Percentiles rank a stretch among this genome's conserved stretches.
These are phyloP conservation scores for Elongisporangium undulatum DNA, from an alignment of 352 stramenopile genomes.

Conservation along the genomic window DNA sequence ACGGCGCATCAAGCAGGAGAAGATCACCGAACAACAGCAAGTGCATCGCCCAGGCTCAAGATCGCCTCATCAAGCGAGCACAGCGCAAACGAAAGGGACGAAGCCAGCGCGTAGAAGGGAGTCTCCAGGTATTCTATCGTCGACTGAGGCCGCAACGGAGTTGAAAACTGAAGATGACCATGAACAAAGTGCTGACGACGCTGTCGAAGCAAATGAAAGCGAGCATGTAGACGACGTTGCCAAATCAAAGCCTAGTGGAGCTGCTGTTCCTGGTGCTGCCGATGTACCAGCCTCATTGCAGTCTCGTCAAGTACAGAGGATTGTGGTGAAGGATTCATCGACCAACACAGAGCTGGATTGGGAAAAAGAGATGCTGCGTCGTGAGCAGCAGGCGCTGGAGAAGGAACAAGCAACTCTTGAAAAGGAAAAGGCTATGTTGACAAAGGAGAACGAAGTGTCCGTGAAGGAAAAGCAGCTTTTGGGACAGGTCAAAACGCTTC, in stretches of 20 bases:
- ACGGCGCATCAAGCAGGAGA: slow-evolving; percentile 24
- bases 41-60: slow-evolving; percentile 4
- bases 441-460: slow-evolving; percentile 30
- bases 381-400: slow-evolving; percentile 27
- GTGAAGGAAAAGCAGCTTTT: slow-evolving; percentile 23
- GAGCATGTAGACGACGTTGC: no score
- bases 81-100: slow-evolving; percentile 1
- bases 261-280: not conserved
- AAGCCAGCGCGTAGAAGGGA: not conserved
- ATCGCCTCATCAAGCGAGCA: not conserved
- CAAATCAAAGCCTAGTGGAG: no score
- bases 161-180: not conserved
- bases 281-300: not conserved
- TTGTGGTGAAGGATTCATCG: slow-evolving; percentile 42
- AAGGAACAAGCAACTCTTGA: slow-evolving; percentile 26
- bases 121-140: not conserved
- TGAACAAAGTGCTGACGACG: not conserved
- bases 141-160: not conserved
- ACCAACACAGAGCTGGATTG: slow-evolving; percentile 61
- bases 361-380: slow-evolving; percentile 39
- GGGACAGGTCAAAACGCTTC: slow-evolving; percentile 18
- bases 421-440: slow-evolving; percentile 29
- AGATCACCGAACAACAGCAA: slow-evolving; percentile 4
- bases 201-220: not conserved
- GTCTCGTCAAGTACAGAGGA: slow-evolving; percentile 1